Evolutionary conservation across 305 asterid species (phyloP), one percentile per base, ranked within the genome.

Genomic region (Fraxinus baroniana): DNA sequence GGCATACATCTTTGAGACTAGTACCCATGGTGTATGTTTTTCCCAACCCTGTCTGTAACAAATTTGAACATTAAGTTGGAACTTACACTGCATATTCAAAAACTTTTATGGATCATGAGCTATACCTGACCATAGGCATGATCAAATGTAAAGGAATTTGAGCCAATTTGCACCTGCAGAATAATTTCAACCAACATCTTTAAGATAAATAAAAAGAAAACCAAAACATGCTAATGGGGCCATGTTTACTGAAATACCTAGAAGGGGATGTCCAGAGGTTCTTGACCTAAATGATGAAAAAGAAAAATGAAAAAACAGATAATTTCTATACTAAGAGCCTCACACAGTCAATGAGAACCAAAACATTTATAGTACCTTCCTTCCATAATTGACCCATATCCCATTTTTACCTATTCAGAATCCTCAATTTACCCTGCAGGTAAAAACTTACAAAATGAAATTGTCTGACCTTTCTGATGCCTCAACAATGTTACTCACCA

Each of bases 21-120:
- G 98, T 93, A 13, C 99, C 98, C 98, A 37, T 96, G 52, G 98
- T 93, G 88, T 94, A 94, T 5, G 99, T 96, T 87, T 96, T 96
- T 0, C 99, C 99, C 0, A 97, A 96, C 35, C 99, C 99, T 22
- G 99, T 96, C 99, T 94, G 99, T 84, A 88, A 82, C 84, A 80
- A 36, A 86, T 85, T 66, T 3, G 73, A 84, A 85, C 81, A 68
- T 74, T 68, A 83, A 73, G 35, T 83, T 49, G 20, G 60, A 49
- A 15, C 55, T 46, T 57, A 73, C 68, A 79, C 24, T 57, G 70
- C 60, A 15, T 49, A 49, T 15, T 49, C 60, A 49, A 49, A 52
- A 0, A 26, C 81, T 15, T 76, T 66, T 39, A 6, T n/a, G 33
- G 28, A 81, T 2, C 55, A 74, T 33, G 78, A 46, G 39, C 60